These are phyloP conservation scores for Rhizopogon roseolus DNA, from an alignment of 768 basidiomycete genomes.

Conservation along the genomic window DNA sequence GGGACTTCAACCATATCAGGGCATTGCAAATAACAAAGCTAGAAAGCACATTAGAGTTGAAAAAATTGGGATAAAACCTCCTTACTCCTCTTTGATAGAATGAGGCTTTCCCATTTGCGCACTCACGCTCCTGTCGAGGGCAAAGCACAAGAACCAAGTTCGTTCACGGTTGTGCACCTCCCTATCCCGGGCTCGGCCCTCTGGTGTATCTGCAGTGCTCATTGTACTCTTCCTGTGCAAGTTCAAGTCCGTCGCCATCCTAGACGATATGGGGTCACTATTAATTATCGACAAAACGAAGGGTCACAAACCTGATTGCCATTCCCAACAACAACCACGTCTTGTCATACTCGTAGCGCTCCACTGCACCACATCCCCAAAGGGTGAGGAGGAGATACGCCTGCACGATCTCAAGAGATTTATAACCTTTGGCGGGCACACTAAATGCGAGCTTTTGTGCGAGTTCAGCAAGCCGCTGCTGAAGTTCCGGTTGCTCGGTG, in stretches of 20 bases:
- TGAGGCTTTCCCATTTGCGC: slow-evolving; percentile 98
- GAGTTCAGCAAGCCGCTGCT: slow-evolving; percentile 72
- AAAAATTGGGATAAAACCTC: slow-evolving; percentile 10
- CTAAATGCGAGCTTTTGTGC: slow-evolving; percentile 86
- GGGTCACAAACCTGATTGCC: slow-evolving; percentile 60
- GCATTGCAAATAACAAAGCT: slow-evolving; percentile 88
- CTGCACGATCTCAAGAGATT: slow-evolving; percentile 93
- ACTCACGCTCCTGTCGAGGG: slow-evolving; percentile 83
- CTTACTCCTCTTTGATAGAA: slow-evolving; percentile 89
- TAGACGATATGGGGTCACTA: slow-evolving; percentile 24
- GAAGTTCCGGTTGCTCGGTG: slow-evolving; percentile 73
- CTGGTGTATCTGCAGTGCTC: slow-evolving; percentile 62
- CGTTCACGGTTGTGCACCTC: slow-evolving; percentile 94
- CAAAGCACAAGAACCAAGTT: slow-evolving; percentile 88
- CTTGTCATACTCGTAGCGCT: slow-evolving; percentile 94
- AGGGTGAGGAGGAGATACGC: slow-evolving; percentile 85
- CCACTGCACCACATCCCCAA: slow-evolving; percentile 93
- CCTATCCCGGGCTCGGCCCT: slow-evolving; percentile 70
- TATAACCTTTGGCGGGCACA: slow-evolving; percentile 83
- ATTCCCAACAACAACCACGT: slow-evolving; percentile 90
- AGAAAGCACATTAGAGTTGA: slow-evolving; percentile 6
- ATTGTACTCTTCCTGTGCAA: slow-evolving; percentile 79
- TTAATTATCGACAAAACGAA: background rate
- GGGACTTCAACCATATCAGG: slow-evolving; percentile 65
- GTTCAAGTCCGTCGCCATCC: slow-evolving; percentile 96